Evolutionary conservation across 1,139 yeast genomes (phyloP).

Genomic region (Candida freyschussii): DNA sequence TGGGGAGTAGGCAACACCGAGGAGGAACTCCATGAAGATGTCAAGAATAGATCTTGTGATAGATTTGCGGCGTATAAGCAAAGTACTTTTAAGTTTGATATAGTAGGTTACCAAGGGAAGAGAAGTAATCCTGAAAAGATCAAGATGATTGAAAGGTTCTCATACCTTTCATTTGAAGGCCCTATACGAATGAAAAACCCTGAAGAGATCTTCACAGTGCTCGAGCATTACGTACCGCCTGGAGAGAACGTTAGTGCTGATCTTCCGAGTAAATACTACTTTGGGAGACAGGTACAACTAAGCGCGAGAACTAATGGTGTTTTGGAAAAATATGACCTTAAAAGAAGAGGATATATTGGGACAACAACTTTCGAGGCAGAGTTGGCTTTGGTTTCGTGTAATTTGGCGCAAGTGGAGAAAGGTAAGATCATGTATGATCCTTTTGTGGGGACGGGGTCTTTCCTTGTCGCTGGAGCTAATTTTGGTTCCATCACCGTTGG

Average conservation of each 20-base stretch:
- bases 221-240: constrained; percentile 60
- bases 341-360: constrained; percentile 82
- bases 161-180: constrained; percentile 69
- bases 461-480: constrained; percentile 81
- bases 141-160: constrained; percentile 64
- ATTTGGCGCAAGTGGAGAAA: constrained; percentile 68
- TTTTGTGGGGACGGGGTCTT: constrained; percentile 95
- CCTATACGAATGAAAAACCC: constrained; percentile 76
- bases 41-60: constrained; percentile 32
- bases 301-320: constrained; percentile 60
- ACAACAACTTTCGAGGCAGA: constrained; percentile 97
- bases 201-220: constrained; percentile 61
- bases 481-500: constrained; percentile 82
- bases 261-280: constrained; percentile 55
- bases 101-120: constrained; percentile 70
- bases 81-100: constrained; percentile 73
- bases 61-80: constrained; percentile 32
- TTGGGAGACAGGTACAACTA: constrained; percentile 67
- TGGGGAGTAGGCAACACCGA: constrained; percentile 69
- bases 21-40: constrained; percentile 53
- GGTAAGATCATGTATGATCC: constrained; percentile 85
- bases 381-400: constrained; percentile 75
- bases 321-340: constrained; percentile 75
- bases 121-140: constrained; percentile 51
- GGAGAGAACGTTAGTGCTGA: constrained; percentile 48